Base-by-base conservation (phyloP, 148 eudicot genomes). In the Beta vulgaris region DNA sequence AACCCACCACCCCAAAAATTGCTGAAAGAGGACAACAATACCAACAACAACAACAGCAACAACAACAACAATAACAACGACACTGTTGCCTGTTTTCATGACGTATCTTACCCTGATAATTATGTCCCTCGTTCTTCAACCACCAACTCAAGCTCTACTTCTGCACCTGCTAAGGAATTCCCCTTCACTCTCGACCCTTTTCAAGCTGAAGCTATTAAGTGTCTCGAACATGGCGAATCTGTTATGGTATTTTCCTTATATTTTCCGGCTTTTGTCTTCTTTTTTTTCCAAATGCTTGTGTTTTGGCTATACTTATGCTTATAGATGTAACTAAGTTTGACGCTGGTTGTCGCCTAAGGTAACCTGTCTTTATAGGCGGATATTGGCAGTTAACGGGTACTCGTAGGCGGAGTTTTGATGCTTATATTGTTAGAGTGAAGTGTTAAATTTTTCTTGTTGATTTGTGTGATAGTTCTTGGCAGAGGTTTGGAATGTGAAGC, bases 111-210 rank as follows among this genome's bases (percentile, higher is more conserved):
- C 74, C 99, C 99, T 1, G 87, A 90, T 60, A 86, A 88, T 10
- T 92, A 91, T 69, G 76, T 77, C 48, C 85, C 74, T 58, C 79
- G 71, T 40, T 66, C 73, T 48, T 37, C 71, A 42, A 48, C 78
- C 34, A 76, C 73, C 55, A 76, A 78, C 21, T 68, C 78, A 5
- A 77, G 71, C 5, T 43, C 78, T 0, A 78, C 79, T 49, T 7
- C 48, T 49, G 21, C 55, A 28, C 98, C 98, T 25, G 98, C 98
- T 49, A 95, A 89, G 83, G 91, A 92, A 44, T 95, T 86, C 37
- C 96, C 97, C 7, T 95, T 95, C 36, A 58, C 82, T 10, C 90
- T 95, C 14, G 99, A 95, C 82, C 97, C 98, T 81, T 95, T 95
- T 77, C 99, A 95, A 85, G 72, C 86, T 35, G 94, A 95, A 82